Percentiles rank a stretch among this genome's conserved stretches.
Conservation (phyloP, 768 basidiomycete genomes). For the Epithele typhae region DNA sequence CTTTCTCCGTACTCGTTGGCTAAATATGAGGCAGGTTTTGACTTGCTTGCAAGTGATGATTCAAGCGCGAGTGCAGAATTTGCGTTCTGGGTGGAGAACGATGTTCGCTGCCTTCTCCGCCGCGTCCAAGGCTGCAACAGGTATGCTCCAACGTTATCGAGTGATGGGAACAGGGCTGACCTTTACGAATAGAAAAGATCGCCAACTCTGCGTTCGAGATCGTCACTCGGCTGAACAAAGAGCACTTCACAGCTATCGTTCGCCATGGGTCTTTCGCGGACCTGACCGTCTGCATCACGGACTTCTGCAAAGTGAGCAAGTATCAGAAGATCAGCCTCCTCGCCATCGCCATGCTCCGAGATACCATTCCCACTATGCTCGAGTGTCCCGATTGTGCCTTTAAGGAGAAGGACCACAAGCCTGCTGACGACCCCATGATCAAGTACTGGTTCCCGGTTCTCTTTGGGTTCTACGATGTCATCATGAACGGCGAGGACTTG, state of each 20-base stretch:
- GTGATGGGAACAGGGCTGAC: too few species aligned
- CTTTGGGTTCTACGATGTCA: conserved; percentile 98
- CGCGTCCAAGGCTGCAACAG: conserved; percentile 88
- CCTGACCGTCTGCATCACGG: conserved; percentile 94
- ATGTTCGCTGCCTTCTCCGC: conserved; percentile 99
- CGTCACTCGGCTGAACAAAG: conserved; percentile 84
- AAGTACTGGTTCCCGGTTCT: conserved; percentile 96
- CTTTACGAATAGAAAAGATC: conserved; percentile 75
- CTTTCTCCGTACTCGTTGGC: neutral
- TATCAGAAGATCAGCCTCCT: conserved; percentile 97
- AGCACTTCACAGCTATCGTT: conserved; percentile 89
- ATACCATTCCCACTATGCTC: conserved; percentile 90
- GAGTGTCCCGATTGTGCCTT: conserved; percentile 65
- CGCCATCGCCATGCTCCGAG: conserved; percentile 94
- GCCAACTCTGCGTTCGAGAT: conserved; percentile 94
- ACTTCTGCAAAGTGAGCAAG: conserved; percentile 99
- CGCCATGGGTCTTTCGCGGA: conserved; percentile 94
- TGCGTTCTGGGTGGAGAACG: conserved; percentile 98
- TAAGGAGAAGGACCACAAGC: conserved; percentile 32
- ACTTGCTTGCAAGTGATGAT: conserved; percentile 99
- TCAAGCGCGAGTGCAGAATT: conserved; percentile 88
- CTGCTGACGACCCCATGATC: conserved; percentile 81
- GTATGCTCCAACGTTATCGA: conserved; percentile 47
- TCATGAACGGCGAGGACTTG: conserved; percentile 98
- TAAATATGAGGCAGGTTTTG: conserved; percentile 55